A percentile compares a stretch with the other conserved stretches of the same genome.
Conservation (phyloP, 179 eudicot species). For the Monotropa hypopitys region DNA sequence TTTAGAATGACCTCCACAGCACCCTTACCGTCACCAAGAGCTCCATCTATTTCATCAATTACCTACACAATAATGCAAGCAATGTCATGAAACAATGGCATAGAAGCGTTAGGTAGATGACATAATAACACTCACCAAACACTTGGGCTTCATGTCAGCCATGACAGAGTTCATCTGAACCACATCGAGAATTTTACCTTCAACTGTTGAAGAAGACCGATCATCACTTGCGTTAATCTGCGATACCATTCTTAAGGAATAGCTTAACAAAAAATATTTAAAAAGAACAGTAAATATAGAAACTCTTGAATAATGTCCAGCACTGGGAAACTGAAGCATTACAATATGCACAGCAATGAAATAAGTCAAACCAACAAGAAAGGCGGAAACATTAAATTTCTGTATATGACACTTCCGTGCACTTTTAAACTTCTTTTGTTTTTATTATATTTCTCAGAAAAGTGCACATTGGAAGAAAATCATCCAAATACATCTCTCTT, state of each 20-base stretch:
- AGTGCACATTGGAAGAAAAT: neutral
- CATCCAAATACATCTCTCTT: neutral
- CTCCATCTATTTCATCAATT: conserved; percentile 98
- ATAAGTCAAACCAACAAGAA: neutral
- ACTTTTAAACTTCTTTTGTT: neutral
- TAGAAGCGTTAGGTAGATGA: conserved; percentile 1
- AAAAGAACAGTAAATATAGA: neutral
- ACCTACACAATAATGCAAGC: conserved; percentile 33
- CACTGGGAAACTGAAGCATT: conserved; percentile 1
- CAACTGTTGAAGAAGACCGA: conserved; percentile 65
- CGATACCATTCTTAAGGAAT: conserved; percentile 12
- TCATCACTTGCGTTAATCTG: conserved; percentile 99
- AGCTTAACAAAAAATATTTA: neutral
- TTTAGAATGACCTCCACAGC: conserved; percentile 82
- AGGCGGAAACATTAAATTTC: neutral
- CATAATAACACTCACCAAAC: conserved; percentile 52
- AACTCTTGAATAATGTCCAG: neutral
- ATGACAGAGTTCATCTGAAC: conserved; percentile 94
- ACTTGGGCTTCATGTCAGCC: conserved; percentile 83
- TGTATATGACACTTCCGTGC: neutral
- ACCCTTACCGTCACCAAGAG: conserved; percentile 96
- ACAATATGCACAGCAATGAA: neutral
- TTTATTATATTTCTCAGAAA: neutral
- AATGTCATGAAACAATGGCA: neutral
- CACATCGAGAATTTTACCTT: conserved; percentile 79